Base-by-base conservation (phyloP, 805 yeast genomes). In the Torulaspora maleeae region DNA sequence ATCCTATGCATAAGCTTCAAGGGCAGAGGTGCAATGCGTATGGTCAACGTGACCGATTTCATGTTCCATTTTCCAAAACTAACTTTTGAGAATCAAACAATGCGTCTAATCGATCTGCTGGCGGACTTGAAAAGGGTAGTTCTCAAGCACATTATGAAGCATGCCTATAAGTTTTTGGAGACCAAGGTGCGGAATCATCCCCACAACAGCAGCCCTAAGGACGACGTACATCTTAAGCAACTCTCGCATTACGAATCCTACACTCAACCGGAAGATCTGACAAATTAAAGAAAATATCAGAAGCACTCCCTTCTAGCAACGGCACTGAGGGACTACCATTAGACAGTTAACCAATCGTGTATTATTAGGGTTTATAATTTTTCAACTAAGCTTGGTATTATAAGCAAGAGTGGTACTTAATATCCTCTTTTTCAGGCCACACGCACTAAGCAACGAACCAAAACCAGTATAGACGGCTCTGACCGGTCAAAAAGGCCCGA, bases 1-100 rank as follows among this genome's bases (percentile, higher is more conserved):
- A 60, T 69, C n/a, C 60, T 90, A 12, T 73, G 80, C 42, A 74
- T 89, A 20, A 84, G 95, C 40, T 86, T 86, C 66, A 79, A 80
- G 61, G 95, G 93, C 7, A 79, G 79, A 12, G 86, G 89, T 11
- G 72, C 78, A 24, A 70, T 77, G 55, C 78, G 83, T 52, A 67
- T 91, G 45, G 75, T 86, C 32, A 88, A 90, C 58, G 87, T 91
- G 6, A 84, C 86, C 42, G 78, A 85, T 53, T 80, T 91, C 53
- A 74, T 72, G 5, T 70, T 91, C 44, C 71, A 70, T 8, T 64
- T 90, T 41, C 96, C 96, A 3, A 68, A 68, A 2, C 64, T 86
- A 41, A 63, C 67, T 41, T 78, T 83, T 55, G 57, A 64, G 28
- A 80, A 83, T 61, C 78, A 78, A 69, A 75, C 84, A 4, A 83